Percentiles rank a stretch among this genome's conserved stretches.
phyloP scores from a whole-genome alignment of 768 basidiomycete genomes.

The Boletus patriciae region DNA sequence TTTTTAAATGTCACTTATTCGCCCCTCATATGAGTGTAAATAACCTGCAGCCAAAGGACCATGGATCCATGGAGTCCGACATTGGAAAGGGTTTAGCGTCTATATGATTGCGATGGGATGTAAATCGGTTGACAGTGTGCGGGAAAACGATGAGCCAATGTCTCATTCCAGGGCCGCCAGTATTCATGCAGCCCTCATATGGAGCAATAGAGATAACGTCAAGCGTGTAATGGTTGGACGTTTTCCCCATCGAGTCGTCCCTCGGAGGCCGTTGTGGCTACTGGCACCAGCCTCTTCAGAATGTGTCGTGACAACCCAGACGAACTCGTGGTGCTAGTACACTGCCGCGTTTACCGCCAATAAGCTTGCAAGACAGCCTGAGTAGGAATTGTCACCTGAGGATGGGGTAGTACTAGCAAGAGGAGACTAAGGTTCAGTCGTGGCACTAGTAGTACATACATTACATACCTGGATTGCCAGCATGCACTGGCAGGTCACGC shows the following conservation, averaged over 20 bases:
- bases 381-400: background rate
- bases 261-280: background rate
- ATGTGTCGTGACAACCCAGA: background rate
- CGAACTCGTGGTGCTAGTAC: no score
- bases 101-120: background rate
- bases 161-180: background rate
- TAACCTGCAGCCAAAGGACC: background rate
- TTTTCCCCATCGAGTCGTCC: background rate
- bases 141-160: background rate
- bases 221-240: no score
- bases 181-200: background rate
- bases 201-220: background rate
- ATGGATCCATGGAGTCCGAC: background rate
- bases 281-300: no score
- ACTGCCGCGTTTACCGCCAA: background rate
- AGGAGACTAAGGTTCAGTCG: no score
- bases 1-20: background rate
- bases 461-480: no score
- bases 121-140: background rate
- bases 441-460: no score
- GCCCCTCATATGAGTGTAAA: background rate
- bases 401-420: no score
- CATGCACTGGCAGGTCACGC: no score
- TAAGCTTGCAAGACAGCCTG: background rate
- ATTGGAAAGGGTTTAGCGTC: background rate